Base-by-base conservation (phyloP, 768 basidiomycete species). In the Boletus rubescentipes region DNA sequence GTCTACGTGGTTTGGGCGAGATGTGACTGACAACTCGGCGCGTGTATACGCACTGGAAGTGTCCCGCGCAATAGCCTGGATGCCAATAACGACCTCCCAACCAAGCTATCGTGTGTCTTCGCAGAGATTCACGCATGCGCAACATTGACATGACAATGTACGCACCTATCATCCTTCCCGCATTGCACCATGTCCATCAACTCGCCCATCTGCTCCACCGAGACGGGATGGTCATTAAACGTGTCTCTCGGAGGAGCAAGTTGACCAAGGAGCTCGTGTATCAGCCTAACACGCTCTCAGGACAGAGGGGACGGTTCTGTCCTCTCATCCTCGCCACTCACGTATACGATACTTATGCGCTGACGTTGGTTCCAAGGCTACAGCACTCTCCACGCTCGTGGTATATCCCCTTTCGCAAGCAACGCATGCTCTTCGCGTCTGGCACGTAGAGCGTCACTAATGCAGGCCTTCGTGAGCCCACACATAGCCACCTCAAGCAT, bases 41-140 rank as follows among this genome's bases (percentile, higher is more conserved):
- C n/a, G 30, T 1, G 30, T 29, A 26, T 6, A 74, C 86, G 67
- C 55, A 96, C 93, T 31, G 96, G 96, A 32, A 98, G 73, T 5
- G 93, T 91, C 44, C 97, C 96, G 9, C 97, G 96, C 63, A 94
- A 88, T 0, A 93, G 95, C 91, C 66, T 99, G 97, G 43, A 99
- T 86, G 15, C 97, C 97, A 31, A 98, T 84, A 36, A 96, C 77
- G 18, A 97, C 86, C 59, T 87, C 80, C 91, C 92, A 98, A 21
- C 86, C 93, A 15, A 86, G 87, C 90, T 89, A 91, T 46, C 87
- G 71, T 6, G 51, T 66, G 57, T 69, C 69, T 12, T 53, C n/a
- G n/a, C n/a, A n/a, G 15, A 40, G 6, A 40, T n/a, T 23, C 46
- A n/a, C 36, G 4, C 14, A 43, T 49, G 26, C 54, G 34, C 41